Evolutionary conservation across 2,329 filamentous ascomycete species (phyloP), one percentile per base, ranked within the genome.

Genomic region (Colletotrichum nymphaeae): DNA sequence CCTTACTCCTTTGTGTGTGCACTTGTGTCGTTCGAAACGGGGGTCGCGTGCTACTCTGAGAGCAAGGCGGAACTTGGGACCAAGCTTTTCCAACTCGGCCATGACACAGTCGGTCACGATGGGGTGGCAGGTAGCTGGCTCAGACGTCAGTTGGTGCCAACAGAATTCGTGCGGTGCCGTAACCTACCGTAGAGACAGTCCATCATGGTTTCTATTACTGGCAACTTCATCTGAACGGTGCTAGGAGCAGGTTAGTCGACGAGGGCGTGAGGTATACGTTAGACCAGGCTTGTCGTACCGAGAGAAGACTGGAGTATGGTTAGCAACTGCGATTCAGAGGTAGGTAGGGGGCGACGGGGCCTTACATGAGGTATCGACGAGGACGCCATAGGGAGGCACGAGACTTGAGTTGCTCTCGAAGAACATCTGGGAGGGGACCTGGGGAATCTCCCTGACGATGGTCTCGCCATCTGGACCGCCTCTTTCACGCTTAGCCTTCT

Each of bases 381-480:
- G 90, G 69, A 96, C 89, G 63, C 84, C 84, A 86, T 97, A 97
- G 1, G 95, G 95, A 4, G 95, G 95, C 12, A 94, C 91, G 57
- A 98, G 90, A 66, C 94, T 93, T 66, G 92, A 93, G 85, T 98
- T 98, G 87, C 94, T 93, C 80, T 94, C 90, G 84, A 97, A 97
- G 90, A 97, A 97, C 84, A 97, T 91, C 75, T 91, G 90, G 24
- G 93, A 94, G 14, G 94, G 93, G 79, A 94, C 93, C 85, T 97
- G 94, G 5, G 93, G 93, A 24, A 74, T 55, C 63, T 74, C 63
- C 77, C 94, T 91, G 65, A 96, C 89, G 67, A 95, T 84, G 4
- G 59, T 63, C 74, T 94, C 90, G 78, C 87, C 86, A 11, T 86
- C 85, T 35, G 83, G 83, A 64, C 85, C 81, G 16, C 87, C 89